phyloP scores from a whole-genome alignment of 768 basidiomycete species.

The Lyophyllum shimeji region DNA sequence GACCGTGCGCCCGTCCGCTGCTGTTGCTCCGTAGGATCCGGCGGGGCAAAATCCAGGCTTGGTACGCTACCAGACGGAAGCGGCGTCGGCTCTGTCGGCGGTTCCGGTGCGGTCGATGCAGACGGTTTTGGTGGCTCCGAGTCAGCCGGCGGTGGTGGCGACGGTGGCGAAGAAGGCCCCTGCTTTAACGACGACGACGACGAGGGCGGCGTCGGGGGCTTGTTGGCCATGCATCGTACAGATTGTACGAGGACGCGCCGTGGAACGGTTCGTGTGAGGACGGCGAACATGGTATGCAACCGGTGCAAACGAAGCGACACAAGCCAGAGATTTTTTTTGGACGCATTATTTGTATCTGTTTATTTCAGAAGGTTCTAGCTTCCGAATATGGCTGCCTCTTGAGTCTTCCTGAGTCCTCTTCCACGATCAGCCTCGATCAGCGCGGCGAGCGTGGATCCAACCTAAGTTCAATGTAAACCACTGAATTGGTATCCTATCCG shows the following conservation, averaged over 20 bases:
- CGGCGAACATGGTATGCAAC: constrained; percentile 12
- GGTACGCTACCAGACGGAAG: constrained; percentile 33
- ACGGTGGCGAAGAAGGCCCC: background rate
- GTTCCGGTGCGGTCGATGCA: constrained; percentile 13
- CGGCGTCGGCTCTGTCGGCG: constrained; percentile 16
- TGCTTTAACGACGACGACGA: background rate
- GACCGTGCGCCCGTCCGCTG: constrained; percentile 76
- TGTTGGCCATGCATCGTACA: constrained; percentile 15
- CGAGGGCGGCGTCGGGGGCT: background rate
- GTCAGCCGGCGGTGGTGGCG: constrained; percentile 18
- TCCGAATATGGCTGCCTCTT: background rate
- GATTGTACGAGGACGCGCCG: constrained; percentile 13
- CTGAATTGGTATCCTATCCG: background rate
- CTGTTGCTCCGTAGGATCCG: constrained; percentile 38
- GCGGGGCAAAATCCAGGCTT: constrained; percentile 67
- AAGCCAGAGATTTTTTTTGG: background rate
- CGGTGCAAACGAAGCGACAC: background rate
- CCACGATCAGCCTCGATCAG: background rate
- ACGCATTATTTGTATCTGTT: background rate
- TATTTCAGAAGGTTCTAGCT: background rate
- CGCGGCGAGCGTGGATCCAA: too few relatives aligned
- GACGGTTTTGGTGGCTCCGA: constrained; percentile 9
- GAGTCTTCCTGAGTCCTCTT: too few relatives aligned
- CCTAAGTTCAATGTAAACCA: background rate
- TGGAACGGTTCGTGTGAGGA: constrained; percentile 12